Evolutionary conservation across 129 eudicot species (phyloP).

Genomic region (Flaveria brownii): DNA sequence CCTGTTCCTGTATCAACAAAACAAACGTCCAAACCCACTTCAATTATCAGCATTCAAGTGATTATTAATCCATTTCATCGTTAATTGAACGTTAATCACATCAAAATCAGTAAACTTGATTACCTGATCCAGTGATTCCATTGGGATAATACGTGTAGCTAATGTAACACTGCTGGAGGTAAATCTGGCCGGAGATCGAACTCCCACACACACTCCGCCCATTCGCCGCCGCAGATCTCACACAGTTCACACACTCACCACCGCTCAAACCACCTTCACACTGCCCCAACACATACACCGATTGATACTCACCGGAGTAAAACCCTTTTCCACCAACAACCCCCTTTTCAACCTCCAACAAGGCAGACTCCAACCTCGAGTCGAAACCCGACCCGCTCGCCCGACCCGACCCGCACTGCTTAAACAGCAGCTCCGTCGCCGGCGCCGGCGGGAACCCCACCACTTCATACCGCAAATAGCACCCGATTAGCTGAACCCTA

Average conservation of each 20-base stretch:
- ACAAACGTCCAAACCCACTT: too few relatives aligned
- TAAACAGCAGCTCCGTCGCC: slow-evolving; percentile 56
- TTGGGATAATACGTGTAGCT: slow-evolving; percentile 72
- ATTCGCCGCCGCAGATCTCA: slow-evolving; percentile 61
- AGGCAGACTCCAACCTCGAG: slow-evolving; percentile 49
- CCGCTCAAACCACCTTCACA: slow-evolving; percentile 84
- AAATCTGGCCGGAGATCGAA: slow-evolving; percentile 61
- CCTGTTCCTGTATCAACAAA: slow-evolving; percentile 32
- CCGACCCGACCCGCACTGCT: slow-evolving; percentile 61
- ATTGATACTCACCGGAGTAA: slow-evolving; percentile 55
- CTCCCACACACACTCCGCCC: slow-evolving; percentile 56
- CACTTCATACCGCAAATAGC: slow-evolving; percentile 64
- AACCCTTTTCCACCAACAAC: slow-evolving; percentile 67
- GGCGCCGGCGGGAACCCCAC: slow-evolving; percentile 57
- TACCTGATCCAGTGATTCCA: slow-evolving; percentile 72
- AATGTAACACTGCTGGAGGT: slow-evolving; percentile 63
- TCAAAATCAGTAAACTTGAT: neutral
- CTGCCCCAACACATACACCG: slow-evolving; percentile 83
- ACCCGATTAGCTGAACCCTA: slow-evolving; percentile 66
- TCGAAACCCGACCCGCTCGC: slow-evolving; percentile 78
- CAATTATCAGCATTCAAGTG: slow-evolving; percentile 5
- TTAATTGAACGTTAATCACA: too few relatives aligned
- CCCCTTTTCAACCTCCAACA: slow-evolving; percentile 60
- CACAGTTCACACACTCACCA: slow-evolving; percentile 79
- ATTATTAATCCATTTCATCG: slow-evolving; percentile 7